Evolutionary conservation across 345 rosid genomes (phyloP), one percentile per base, ranked within the genome.

Genomic region (Reutealis trisperma): DNA sequence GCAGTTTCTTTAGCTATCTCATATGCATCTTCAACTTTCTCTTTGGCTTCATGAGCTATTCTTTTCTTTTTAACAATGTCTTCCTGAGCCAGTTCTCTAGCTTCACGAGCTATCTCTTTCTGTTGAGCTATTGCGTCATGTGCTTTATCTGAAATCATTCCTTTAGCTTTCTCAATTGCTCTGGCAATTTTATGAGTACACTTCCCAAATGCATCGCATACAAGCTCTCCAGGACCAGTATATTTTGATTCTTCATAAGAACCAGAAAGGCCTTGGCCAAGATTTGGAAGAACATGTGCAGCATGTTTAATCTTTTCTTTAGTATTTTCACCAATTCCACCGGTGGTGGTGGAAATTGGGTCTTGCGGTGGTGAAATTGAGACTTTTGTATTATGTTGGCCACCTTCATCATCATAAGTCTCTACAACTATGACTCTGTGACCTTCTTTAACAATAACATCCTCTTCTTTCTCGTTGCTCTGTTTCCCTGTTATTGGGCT

Each of bases 381-480:
- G 32, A 90, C 83, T 79, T 91, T 91, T 55, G 94, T 91, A 67
- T 86, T 92, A 55, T 74, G 87, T 63, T 90, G 85, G 19, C 90
- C 93, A 44, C 82, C 77, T 52, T 89, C 75, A 13, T 92, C 75
- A 11, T 92, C 97, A 64, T 79, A 90, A 12, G 82, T 78, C 84
- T 91, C 93, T 14, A 93, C 94, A 4, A 90, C 89, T 7, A 93
- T 85, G 3, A 88, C 86, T 19, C 87, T 82, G 63, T 89, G 94
- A 5, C 93, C 98, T 51, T 87, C 91, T 82, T 89, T 91, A 16
- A 91, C 84, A 27, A 90, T 86, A 21, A 89, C 90, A 47, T 85
- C 86, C 12, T 77, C 88, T 13, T 75, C 41, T 2, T 49, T 63
- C 5, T 72, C 45, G 8, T 58, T 19, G 67, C 47, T 51, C 32